Base-by-base conservation (phyloP, 768 basidiomycete species). In the Trametes punicea region DNA sequence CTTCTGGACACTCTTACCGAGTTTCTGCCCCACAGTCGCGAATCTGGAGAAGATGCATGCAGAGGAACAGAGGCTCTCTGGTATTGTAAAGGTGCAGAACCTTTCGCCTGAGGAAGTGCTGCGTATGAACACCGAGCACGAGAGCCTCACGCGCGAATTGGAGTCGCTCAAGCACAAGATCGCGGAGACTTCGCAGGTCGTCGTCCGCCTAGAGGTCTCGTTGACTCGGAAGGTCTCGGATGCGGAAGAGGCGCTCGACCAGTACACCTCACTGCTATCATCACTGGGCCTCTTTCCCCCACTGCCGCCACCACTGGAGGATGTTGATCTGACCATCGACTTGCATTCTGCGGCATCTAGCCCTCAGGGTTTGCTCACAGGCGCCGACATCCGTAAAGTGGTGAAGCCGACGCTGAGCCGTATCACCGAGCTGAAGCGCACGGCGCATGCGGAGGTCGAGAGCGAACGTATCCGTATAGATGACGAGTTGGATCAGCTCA, bases 101-200 rank as follows among this genome's bases (percentile, higher is more conserved):
- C 79, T 99, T 40, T 83, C 90, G 1, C 88, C 90, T 0, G 92
- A 95, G 69, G 95, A 99, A 71, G 93, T 97, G 38, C 73, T 82
- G 51, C 85, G 85, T 33, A 95, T 99, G 91, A 94, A 88, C 64
- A 84, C 84, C 4, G 94, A 98, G 61, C 88, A 93, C 55, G 90
- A 94, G 63, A 82, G 77, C 25, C 77, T 96, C 31, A 75, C 81
- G 4, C 81, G 84, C 47, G 88, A 81, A 62, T 72, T 93, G 51
- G 85, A 88, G 60, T 89, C 90, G 57, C 81, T 94, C 51, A 87
- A 83, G 60, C 75, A 81, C 57, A 93, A 88, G 66, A 81, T 91
- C 7, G 71, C 82, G 0, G 88, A 94, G 62, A 83, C 87, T 2
- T 85, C 87, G 56, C 82, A 86, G 65, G 70, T 74, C 13, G 80